Conservation (phyloP, 805 yeast genomes). For the Spathaspora boniae region DNA sequence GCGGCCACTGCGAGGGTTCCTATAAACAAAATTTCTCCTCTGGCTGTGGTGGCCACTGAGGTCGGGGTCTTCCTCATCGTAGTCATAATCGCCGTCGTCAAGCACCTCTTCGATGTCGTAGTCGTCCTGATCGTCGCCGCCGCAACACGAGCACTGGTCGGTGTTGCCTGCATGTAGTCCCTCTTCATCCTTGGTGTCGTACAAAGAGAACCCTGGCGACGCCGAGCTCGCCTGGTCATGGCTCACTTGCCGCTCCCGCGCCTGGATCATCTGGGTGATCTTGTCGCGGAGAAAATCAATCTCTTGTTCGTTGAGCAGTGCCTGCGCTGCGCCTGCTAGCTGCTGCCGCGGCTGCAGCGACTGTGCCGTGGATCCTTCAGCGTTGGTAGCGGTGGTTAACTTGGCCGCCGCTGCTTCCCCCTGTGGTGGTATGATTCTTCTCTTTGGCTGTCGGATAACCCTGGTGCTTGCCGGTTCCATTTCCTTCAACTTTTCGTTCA, state of each 20-base stretch:
- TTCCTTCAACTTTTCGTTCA: constrained; percentile 6
- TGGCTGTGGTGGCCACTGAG: too few species aligned
- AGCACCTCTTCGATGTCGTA: constrained; percentile 36
- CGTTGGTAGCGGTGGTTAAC: neutral
- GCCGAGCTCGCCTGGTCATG: neutral
- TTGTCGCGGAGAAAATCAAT: constrained; percentile 26
- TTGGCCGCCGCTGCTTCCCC: neutral
- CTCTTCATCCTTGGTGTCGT: constrained; percentile 38
- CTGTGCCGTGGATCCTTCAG: neutral
- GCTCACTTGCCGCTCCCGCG: neutral
- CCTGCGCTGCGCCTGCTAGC: too few species aligned
- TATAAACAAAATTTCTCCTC: too few species aligned
- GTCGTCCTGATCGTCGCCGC: constrained; percentile 27
- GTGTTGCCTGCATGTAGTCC: constrained; percentile 36
- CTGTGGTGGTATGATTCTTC: constrained; percentile 1
- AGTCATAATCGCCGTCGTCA: constrained; percentile 24
- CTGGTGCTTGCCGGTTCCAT: too few species aligned
- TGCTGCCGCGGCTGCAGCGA: neutral
- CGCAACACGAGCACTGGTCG: constrained; percentile 12
- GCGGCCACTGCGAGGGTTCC: too few species aligned
- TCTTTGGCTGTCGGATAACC: neutral
- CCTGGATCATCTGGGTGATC: constrained; percentile 22
- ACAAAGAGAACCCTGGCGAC: constrained; percentile 26
- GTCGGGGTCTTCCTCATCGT: constrained; percentile 20
- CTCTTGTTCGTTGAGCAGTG: constrained; percentile 22